Evolutionary conservation across 2,329 filamentous ascomycete species (phyloP).

Genomic region (Stemphylium lycopersici): DNA sequence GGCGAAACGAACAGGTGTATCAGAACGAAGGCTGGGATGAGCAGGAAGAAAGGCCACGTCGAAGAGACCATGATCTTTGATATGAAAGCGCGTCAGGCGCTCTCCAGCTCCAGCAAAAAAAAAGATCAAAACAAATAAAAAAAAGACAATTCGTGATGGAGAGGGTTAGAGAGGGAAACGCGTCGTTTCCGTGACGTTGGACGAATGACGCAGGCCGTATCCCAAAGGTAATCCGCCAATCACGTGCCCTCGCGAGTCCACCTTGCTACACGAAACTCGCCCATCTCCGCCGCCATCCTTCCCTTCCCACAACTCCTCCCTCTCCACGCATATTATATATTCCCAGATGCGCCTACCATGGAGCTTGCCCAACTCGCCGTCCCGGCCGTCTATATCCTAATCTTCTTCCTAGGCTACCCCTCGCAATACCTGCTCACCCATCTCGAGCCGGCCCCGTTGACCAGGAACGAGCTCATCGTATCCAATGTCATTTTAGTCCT

Average conservation of each 20-base stretch:
- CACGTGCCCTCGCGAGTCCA: constrained; percentile 31
- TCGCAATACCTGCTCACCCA: constrained; percentile 73
- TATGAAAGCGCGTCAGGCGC: background rate
- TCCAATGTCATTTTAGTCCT: constrained; percentile 71
- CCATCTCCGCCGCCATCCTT: background rate
- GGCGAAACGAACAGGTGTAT: constrained; percentile 77
- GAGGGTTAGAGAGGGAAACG: background rate
- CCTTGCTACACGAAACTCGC: constrained; percentile 5
- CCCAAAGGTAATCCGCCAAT: constrained; percentile 14
- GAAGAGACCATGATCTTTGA: constrained; percentile 28
- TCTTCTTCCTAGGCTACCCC: constrained; percentile 72
- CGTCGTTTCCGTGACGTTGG: too few species aligned
- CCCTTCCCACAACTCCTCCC: background rate
- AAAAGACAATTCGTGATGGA: background rate
- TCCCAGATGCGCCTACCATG: constrained; percentile 16
- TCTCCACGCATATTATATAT: constrained; percentile 4
- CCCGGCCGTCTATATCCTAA: constrained; percentile 70
- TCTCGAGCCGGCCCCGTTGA: constrained; percentile 65
- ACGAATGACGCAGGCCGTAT: constrained; percentile 2
- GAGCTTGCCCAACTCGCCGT: constrained; percentile 61
- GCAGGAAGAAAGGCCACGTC: constrained; percentile 36
- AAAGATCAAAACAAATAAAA: too few species aligned
- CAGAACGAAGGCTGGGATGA: constrained; percentile 50
- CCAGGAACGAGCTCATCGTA: constrained; percentile 60
- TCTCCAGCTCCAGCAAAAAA: background rate